Evolutionary conservation across 106 monocot genomes (phyloP).

Genomic region (Apostasia ramifera): DNA sequence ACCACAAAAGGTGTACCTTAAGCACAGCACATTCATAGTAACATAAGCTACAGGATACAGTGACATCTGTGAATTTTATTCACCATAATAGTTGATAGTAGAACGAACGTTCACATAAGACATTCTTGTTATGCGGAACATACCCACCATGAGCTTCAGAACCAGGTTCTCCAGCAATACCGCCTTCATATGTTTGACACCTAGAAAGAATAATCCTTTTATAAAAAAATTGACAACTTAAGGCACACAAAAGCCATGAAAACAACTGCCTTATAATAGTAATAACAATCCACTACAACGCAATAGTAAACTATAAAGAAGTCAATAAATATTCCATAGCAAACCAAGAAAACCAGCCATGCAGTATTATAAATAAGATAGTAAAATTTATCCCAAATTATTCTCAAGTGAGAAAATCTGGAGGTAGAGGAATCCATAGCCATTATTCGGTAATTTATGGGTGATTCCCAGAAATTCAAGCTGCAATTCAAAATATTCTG

Average conservation of each 20-base stretch:
- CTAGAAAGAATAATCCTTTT: conserved; percentile 29
- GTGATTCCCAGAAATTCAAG: no score
- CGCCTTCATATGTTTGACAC: conserved; percentile 99
- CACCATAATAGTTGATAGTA: neutral
- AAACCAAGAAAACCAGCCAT: no score
- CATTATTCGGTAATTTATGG: no score
- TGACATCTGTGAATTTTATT: neutral
- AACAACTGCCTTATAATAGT: no score
- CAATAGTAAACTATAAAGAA: no score
- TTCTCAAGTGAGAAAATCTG: neutral
- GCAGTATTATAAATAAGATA: no score
- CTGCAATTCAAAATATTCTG: no score
- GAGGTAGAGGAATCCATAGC: no score
- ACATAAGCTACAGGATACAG: neutral
- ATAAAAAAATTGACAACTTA: no score
- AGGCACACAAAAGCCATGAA: no score
- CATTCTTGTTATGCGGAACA: conserved; percentile 26
- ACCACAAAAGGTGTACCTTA: conserved; percentile 99
- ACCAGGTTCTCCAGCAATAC: conserved; percentile 93
- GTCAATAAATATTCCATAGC: no score
- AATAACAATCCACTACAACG: no score
- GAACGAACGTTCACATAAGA: neutral
- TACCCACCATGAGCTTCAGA: conserved; percentile 99
- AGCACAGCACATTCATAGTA: neutral
- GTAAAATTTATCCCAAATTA: neutral